Percentiles rank a stretch among this genome's conserved stretches.
These are phyloP conservation scores for Zymoseptoria pseudotritici DNA, from an alignment of 2,329 filamentous ascomycete genomes.

Conservation along the genomic window DNA sequence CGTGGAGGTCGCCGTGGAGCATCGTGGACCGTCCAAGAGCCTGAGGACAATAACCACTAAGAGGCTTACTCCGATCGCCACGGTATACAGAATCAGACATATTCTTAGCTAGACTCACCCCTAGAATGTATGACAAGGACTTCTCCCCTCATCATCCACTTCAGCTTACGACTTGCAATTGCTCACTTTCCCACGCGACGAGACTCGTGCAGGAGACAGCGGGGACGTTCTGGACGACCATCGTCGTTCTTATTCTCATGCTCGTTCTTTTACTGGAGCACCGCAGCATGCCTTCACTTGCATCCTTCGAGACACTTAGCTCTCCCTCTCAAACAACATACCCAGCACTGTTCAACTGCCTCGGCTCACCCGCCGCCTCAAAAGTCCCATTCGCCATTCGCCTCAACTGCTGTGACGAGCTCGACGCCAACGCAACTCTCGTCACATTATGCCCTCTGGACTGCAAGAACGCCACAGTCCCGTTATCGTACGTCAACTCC, in stretches of 20 bases:
- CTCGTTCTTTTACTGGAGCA: background rate
- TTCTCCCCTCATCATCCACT: too few species aligned
- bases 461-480: slow-evolving; percentile 56
- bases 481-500: slow-evolving; percentile 62
- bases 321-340: slow-evolving; percentile 34
- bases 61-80: background rate
- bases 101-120: too few species aligned
- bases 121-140: too few species aligned
- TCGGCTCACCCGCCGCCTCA: slow-evolving; percentile 69
- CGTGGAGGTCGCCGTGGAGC: background rate
- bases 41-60: background rate
- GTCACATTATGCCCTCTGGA: slow-evolving; percentile 63
- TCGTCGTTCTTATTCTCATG: background rate
- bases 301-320: background rate
- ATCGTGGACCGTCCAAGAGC: background rate
- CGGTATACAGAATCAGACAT: too few species aligned
- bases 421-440: slow-evolving; percentile 56
- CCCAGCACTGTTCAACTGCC: slow-evolving; percentile 64
- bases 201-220: too few species aligned
- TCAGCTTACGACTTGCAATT: too few species aligned
- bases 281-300: too few species aligned
- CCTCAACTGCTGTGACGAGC: slow-evolving; percentile 64
- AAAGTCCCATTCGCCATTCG: slow-evolving; percentile 59
- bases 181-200: too few species aligned
- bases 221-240: too few species aligned